A percentile compares a stretch with the other conserved stretches of the same genome.
phyloP scores from a whole-genome alignment of 441 rosid species.

The Brassica hybrid region DNA sequence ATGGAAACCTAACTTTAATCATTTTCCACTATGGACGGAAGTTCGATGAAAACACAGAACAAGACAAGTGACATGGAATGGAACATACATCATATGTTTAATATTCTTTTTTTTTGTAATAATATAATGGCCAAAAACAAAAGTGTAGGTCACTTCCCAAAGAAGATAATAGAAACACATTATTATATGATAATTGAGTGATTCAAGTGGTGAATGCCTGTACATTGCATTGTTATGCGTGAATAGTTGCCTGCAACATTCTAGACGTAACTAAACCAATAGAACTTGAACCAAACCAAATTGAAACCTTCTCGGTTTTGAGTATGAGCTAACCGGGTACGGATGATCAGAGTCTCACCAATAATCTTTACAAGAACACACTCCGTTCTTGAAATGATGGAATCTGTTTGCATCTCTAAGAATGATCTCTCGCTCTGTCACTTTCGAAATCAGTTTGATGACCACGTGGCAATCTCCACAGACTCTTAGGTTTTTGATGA shows the following conservation, averaged over 20 bases:
- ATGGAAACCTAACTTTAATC: constrained; percentile 38
- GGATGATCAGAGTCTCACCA: constrained; percentile 46
- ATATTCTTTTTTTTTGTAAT: constrained; percentile 13
- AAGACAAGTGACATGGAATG: constrained; percentile 20
- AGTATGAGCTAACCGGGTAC: too few species aligned
- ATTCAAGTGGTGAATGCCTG: constrained; percentile 18
- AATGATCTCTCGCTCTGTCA: constrained; percentile 65
- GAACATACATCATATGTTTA: constrained; percentile 5
- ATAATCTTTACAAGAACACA: constrained; percentile 68
- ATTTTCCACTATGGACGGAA: constrained; percentile 33
- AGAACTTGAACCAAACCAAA: constrained; percentile 8
- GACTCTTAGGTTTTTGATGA: constrained; percentile 73
- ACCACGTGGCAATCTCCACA: constrained; percentile 76
- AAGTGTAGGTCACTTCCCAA: constrained; percentile 37
- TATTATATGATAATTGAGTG: constrained; percentile 8
- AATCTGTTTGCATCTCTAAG: constrained; percentile 75
- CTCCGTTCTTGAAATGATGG: constrained; percentile 68
- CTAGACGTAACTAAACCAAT: not conserved
- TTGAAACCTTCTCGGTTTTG: not conserved
- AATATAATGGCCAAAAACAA: constrained; percentile 11
- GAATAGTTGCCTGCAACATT: not conserved
- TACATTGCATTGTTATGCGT: constrained; percentile 14
- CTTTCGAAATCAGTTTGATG: constrained; percentile 62
- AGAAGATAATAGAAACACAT: constrained; percentile 30
- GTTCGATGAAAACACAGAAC: not conserved